Conservation (phyloP, 2,329 filamentous ascomycete genomes). For the Ophiocordyceps camponoti-floridani region DNA sequence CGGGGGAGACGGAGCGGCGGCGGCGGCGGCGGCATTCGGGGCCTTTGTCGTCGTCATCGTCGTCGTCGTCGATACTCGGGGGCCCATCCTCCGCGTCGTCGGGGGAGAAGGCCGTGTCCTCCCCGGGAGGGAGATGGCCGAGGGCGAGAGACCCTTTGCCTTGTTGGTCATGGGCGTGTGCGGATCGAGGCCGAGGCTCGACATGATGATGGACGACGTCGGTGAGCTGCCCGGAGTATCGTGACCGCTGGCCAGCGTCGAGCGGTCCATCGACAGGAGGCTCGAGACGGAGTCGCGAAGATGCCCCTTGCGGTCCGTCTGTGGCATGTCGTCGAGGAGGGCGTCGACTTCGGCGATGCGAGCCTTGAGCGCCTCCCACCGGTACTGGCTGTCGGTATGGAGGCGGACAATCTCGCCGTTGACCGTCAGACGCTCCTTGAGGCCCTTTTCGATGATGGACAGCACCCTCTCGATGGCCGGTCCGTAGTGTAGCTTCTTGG, state of each 20-base stretch:
- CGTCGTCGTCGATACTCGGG: conserved; percentile 26
- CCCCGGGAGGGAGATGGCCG: conserved; percentile 23
- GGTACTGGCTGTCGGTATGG: conserved; percentile 68
- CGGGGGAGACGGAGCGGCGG: conserved; percentile 25
- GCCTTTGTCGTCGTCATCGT: conserved; percentile 30
- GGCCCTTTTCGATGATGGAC: conserved; percentile 86
- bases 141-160: conserved; percentile 29
- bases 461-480: conserved; percentile 84
- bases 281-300: conserved; percentile 86
- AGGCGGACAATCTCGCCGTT: conserved; percentile 88
- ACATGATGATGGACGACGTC: conserved; percentile 44
- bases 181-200: conserved; percentile 30
- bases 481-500: conserved; percentile 86
- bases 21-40: conserved; percentile 16
- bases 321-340: conserved; percentile 57
- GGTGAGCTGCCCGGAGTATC: conserved; percentile 55
- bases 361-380: conserved; percentile 59
- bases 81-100: conserved; percentile 24
- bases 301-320: conserved; percentile 42
- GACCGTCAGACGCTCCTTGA: conserved; percentile 85
- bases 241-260: conserved; percentile 47
- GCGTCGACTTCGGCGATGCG: conserved; percentile 64
- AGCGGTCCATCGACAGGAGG: conserved; percentile 69
- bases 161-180: conserved; percentile 25
- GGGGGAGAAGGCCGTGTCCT: conserved; percentile 31